Evolutionary conservation across 768 basidiomycete genomes (phyloP), one percentile per base, ranked within the genome.

Genomic region (Suillus decipiens): DNA sequence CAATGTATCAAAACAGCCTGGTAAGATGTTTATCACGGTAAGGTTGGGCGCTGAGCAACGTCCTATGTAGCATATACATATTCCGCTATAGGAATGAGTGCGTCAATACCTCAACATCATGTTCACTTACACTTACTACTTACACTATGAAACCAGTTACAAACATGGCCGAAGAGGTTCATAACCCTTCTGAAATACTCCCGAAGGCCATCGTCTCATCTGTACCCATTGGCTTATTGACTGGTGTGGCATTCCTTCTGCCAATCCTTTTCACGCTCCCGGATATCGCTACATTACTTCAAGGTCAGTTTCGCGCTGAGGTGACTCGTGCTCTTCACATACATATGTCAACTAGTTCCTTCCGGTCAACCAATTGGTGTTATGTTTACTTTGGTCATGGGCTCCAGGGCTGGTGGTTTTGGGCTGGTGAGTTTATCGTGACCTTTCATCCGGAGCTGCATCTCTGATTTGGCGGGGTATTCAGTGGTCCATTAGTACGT

Each of bases 111-210:
- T 28, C 28, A 28, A 28, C 28, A 28, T 28, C 28, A n/a, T 28
- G 28, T 1, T 28, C 28, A n/a, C n/a, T n/a, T n/a, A n/a, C 28
- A 28, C 28, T 28, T 28, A 28, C 28, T 28, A 28, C 28, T 28
- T 28, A 28, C 28, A 28, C 28, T 28, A 28, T 28, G 3, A 24
- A 39, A 39, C 37, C 56, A 86, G 84, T 88, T 43, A 79, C 86
- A 17, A 86, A 84, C 65, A 84, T 89, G 84, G 84, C 86, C 3
- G 88, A 89, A 69, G 88, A 89, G 71, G 87, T 88, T 1, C 81
- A 82, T 56, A 77, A 86, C 59, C 88, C 87, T 0, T 76, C 81
- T 1, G 66, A 77, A 12, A 79, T 86, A 60, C 79, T 89, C 11
- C 87, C 87, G 0, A 74, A 73, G 48, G 87, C 87, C 1, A 80